Base-by-base conservation (phyloP, 164 flowering plant species). In the Euptelea pleiosperma region DNA sequence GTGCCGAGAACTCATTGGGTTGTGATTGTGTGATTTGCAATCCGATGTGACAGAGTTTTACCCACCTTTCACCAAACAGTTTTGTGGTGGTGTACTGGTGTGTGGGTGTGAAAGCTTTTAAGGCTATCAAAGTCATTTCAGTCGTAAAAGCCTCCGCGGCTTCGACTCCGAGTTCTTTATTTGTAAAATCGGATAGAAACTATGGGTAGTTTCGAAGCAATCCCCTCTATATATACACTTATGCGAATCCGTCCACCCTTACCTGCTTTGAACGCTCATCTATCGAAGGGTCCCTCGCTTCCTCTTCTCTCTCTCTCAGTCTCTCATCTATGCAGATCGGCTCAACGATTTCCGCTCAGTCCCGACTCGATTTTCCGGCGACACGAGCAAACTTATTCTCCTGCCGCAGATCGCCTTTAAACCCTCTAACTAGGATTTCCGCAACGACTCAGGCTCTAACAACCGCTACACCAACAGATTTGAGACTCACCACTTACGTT, bases 251-350 rank as follows among this genome's bases (percentile, higher is more conserved):
- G 26, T 46, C 26, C 51, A 6, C 51, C 18, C 26, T 46, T 9
- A 2, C 53, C 33, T 6, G 11, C 11, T 26, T n/a, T 14, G 18
- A 12, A 10, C 50, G 8, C 24, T 26, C 50, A 16, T 9, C 50
- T n/a, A n/a, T n/a, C n/a, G n/a, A n/a, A n/a, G n/a, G n/a, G n/a
- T n/a, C 25, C 25, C 24, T 4, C 50, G 16, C 50, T 22, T 46
- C 47, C 51, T 46, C 26, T 6, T 6, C 21, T 10, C 18, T 34
- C 22, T 19, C 31, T 31, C 42, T 14, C 34, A 18, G 15, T 30
- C 57, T 52, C 19, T 36, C 45, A 9, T 11, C 30, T 19, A 44
- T 67, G 63, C 61, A 55, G 49, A 40, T 55, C 40, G 18, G 45
- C 21, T 30, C 43, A 15, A 39, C 57, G 34, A 54, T 46, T 30